Percentiles rank a stretch among this genome's conserved stretches.
Conservation (phyloP, 2,329 filamentous ascomycete species). For the Arachnomyces sp. region DNA sequence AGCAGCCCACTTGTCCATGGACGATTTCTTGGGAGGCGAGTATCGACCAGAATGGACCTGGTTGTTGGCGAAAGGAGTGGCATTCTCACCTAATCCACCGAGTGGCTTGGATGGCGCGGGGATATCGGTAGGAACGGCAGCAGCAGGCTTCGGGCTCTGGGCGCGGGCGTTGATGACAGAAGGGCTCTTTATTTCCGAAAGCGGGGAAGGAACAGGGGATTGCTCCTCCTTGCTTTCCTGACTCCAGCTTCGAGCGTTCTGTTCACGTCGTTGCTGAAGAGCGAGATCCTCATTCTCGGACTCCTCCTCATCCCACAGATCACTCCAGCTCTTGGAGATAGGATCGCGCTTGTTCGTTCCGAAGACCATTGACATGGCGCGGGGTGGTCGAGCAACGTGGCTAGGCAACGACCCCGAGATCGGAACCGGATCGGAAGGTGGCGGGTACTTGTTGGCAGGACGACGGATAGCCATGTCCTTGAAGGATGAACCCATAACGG, state of each 20-base stretch:
- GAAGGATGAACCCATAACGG: constrained; percentile 71
- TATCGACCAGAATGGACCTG: constrained; percentile 43
- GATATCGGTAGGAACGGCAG: constrained; percentile 36
- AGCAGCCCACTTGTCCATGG: constrained; percentile 77
- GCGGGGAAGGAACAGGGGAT: constrained; percentile 39
- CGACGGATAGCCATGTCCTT: constrained; percentile 55
- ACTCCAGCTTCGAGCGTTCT: constrained; percentile 71
- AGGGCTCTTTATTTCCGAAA: constrained; percentile 48
- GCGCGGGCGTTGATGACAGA: constrained; percentile 42
- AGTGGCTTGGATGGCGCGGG: constrained; percentile 60
- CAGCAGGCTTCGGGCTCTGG: constrained; percentile 31
- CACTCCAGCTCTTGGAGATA: constrained; percentile 98
- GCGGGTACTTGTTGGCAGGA: constrained; percentile 36
- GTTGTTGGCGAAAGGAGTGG: constrained; percentile 32
- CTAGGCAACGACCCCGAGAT: constrained; percentile 70
- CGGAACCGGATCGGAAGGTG: constrained; percentile 55
- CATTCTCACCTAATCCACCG: constrained; percentile 66
- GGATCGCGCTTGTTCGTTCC: constrained; percentile 61
- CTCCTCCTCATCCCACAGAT: constrained; percentile 95
- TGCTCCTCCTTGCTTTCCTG: constrained; percentile 56
- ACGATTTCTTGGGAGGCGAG: constrained; percentile 47
- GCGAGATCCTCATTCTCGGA: constrained; percentile 53
- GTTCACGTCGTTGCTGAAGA: constrained; percentile 50
- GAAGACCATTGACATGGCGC: constrained; percentile 70
- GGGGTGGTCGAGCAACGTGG: constrained; percentile 51